Percentiles rank a stretch among this genome's conserved stretches.
Conservation (phyloP, 202 grass and related monocot species). For the Carex sylvatica region DNA sequence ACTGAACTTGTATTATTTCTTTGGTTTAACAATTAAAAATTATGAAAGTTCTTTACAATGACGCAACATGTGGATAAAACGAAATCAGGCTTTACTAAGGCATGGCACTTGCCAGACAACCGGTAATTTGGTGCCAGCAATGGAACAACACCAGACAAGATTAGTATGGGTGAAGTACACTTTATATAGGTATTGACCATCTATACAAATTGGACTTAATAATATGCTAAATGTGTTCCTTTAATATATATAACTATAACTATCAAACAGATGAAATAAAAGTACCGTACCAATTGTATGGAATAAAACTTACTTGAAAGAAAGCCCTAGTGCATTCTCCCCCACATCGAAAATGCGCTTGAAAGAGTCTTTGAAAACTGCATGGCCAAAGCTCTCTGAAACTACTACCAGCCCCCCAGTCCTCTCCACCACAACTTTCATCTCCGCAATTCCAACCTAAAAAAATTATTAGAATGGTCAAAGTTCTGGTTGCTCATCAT, state of each 20-base stretch:
- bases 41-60: not conserved
- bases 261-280: not conserved
- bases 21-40: not conserved
- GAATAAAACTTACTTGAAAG: constrained; percentile 83
- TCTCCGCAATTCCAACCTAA: constrained; percentile 93
- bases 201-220: not conserved
- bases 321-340: constrained; percentile 80
- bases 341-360: constrained; percentile 87
- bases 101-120: not conserved
- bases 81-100: not conserved
- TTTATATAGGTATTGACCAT: not conserved
- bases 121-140: not conserved
- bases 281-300: not conserved
- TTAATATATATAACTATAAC: not conserved
- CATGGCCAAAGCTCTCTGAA: constrained; percentile 96
- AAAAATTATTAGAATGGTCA: constrained; percentile 1
- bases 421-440: constrained; percentile 97
- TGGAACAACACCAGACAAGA: not conserved
- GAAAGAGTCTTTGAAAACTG: constrained; percentile 98
- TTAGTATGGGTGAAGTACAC: not conserved
- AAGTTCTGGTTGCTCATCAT: not conserved
- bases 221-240: not conserved
- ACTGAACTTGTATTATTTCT: not conserved
- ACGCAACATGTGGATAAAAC: not conserved
- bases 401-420: constrained; percentile 96